A percentile compares a stretch with the other conserved stretches of the same genome.
These are phyloP conservation scores for Geotrichum klebahnii DNA, from an alignment of 1,139 yeast species.

Conservation along the genomic window DNA sequence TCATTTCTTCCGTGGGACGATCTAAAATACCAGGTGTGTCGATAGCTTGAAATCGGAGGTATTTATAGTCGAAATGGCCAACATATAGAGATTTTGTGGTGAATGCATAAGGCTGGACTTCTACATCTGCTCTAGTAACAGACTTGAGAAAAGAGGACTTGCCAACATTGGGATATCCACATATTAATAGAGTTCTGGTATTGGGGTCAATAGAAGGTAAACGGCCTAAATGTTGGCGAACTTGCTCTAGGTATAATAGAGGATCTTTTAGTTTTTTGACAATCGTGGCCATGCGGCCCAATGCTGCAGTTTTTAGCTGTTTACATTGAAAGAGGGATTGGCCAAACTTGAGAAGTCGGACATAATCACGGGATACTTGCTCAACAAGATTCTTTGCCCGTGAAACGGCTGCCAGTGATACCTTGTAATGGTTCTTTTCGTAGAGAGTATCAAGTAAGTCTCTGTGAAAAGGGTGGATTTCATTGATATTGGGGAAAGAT, in stretches of 20 bases:
- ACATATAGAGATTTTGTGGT: conserved; percentile 93
- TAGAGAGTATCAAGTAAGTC: conserved; percentile 96
- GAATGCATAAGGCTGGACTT: conserved; percentile 98
- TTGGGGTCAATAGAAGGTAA: conserved; percentile 97
- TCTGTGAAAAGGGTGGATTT: conserved; percentile 96
- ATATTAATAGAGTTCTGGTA: conserved; percentile 91
- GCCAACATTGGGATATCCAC: conserved; percentile 99
- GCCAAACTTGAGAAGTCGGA: conserved; percentile 88
- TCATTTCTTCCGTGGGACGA: conserved; percentile 99
- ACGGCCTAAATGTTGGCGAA: conserved; percentile 98
- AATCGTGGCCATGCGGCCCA: conserved; percentile 99
- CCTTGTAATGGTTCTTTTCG: conserved; percentile 96
- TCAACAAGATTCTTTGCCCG: conserved; percentile 91
- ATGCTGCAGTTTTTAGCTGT: conserved; percentile 95
- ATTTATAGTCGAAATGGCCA: conserved; percentile 97
- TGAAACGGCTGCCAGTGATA: conserved; percentile 91
- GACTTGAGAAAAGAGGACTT: conserved; percentile 90
- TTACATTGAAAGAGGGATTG: conserved; percentile 97
- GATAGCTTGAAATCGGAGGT: conserved; percentile 94
- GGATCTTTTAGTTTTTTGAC: conserved; percentile 93
- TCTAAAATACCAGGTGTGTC: conserved; percentile 99
- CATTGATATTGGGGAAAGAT: conserved; percentile 94
- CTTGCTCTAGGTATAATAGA: conserved; percentile 88
- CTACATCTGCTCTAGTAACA: conserved; percentile 97
- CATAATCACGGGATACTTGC: conserved; percentile 93